These are phyloP conservation scores for Yamadazyma diddensiae DNA, from an alignment of 1,139 yeast genomes.

Conservation along the genomic window DNA sequence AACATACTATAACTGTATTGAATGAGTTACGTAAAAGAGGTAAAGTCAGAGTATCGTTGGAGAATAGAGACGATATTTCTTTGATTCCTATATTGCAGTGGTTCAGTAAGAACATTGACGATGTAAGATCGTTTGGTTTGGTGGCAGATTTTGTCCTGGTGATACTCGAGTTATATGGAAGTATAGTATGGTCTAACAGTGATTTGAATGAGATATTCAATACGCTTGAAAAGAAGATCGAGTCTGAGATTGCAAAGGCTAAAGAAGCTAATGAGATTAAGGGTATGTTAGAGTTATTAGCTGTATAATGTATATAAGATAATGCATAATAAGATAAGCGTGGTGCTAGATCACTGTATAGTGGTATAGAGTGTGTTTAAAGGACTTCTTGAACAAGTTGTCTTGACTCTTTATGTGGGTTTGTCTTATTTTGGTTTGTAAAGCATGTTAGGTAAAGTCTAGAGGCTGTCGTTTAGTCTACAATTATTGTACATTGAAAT, in stretches of 20 bases:
- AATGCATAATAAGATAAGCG: constrained; percentile 1
- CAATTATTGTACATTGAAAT: no score
- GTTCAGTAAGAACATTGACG: constrained; percentile 74
- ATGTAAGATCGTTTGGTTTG: constrained; percentile 70
- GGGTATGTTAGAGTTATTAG: constrained; percentile 88
- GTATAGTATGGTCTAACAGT: constrained; percentile 70
- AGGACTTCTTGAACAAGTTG: no score
- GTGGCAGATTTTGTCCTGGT: constrained; percentile 84
- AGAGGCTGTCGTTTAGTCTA: no score
- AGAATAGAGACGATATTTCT: constrained; percentile 81
- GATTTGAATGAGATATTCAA: constrained; percentile 70
- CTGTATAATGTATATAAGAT: constrained; percentile 24
- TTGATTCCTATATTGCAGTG: constrained; percentile 84
- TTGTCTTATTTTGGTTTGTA: no score
- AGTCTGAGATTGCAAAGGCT: constrained; percentile 70
- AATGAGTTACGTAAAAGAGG: constrained; percentile 86
- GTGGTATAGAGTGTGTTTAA: no score
- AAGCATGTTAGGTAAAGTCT: no score
- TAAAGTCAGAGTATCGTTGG: constrained; percentile 72
- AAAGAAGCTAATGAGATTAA: constrained; percentile 85
- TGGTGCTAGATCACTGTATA: no score
- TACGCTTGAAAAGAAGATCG: constrained; percentile 58
- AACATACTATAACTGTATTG: constrained; percentile 74
- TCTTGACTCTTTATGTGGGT: no score
- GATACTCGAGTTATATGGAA: constrained; percentile 75